Evolutionary conservation across 495 filamentous ascomycete genomes (phyloP), one percentile per base, ranked within the genome.

Genomic region (Daldinia bambusicola): DNA sequence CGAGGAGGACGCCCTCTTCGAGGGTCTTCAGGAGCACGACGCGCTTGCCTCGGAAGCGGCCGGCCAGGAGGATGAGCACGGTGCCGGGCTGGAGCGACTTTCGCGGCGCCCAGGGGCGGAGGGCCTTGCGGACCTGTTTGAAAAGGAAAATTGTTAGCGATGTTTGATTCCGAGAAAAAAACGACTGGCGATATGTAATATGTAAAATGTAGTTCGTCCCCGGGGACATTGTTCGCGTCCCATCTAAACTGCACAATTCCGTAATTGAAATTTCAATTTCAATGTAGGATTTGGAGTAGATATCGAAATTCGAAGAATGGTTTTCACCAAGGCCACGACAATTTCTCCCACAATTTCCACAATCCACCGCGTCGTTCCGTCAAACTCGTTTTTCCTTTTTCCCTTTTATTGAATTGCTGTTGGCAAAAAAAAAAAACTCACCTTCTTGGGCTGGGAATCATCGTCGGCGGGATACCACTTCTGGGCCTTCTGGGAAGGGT

Each of bases 401-500:
- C 3, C 26, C 3, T 26, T 26, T 26, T 37, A 26, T 30, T 53
- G 14, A 53, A 41, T 58, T 31, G 22, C 74, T 63, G 58, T 70
- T 72, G 68, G 13, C 71, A 77, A 26, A 26, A 26, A 89, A 6
- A 69, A 77, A 26, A 26, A 26, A 89, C 89, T 80, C 85, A 99
- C 96, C 90, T 95, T 95, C 88, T 92, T 97, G 69, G 91, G 90
- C 86, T 92, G 86, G 79, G 87, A 79, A 80, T 95, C 91, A 84
- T 98, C 95, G 81, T 97, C 93, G 78, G 94, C 92, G 82, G 96
- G 96, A 84, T 99, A 99, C 93, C 95, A 99, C 86, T 98, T 99
- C 89, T 91, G 88, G 79, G 95, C 95, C 92, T 96, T 97, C 83
- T 95, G 89, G 77, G 89, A 86, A 79, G 87, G 83, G 80, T 89